Percentiles rank a stretch among this genome's conserved stretches.
Conservation (phyloP, 2,329 filamentous ascomycete species). For the Gaeumannomyces tritici region DNA sequence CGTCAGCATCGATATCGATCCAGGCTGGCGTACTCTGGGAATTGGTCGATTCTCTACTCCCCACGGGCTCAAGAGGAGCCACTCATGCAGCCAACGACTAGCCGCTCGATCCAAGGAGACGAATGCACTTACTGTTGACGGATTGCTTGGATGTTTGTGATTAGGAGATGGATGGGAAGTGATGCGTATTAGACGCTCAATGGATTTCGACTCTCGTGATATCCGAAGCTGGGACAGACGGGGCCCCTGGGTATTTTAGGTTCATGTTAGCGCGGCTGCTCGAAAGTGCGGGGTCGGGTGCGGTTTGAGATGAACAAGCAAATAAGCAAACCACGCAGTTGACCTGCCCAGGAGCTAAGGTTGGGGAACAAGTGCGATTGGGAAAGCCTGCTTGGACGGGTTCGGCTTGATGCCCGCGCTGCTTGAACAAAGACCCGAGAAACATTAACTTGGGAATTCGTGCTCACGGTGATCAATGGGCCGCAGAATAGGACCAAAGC, state of each 20-base stretch:
- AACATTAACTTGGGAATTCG: background rate
- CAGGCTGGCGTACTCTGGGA: background rate
- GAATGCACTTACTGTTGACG: conserved; percentile 3
- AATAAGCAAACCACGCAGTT: background rate
- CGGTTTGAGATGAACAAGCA: background rate
- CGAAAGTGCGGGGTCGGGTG: background rate
- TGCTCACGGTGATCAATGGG: background rate
- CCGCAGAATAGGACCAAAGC: background rate
- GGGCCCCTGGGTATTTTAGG: background rate
- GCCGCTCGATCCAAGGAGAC: background rate
- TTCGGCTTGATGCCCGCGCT: background rate
- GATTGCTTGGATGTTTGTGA: background rate
- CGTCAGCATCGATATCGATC: background rate
- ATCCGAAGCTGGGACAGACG: background rate
- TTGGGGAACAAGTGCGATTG: background rate
- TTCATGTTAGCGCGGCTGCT: background rate
- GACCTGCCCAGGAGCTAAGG: too few species aligned
- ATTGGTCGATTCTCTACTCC: background rate
- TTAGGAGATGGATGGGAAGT: background rate
- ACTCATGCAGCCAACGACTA: background rate
- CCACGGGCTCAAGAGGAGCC: background rate
- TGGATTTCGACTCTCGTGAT: background rate
- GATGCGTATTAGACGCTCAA: background rate
- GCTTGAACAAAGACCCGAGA: background rate
- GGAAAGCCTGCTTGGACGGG: background rate